Evolutionary conservation across 2,329 filamentous ascomycete species (phyloP), one percentile per base, ranked within the genome.

Genomic region (Talaromyces islandicus): DNA sequence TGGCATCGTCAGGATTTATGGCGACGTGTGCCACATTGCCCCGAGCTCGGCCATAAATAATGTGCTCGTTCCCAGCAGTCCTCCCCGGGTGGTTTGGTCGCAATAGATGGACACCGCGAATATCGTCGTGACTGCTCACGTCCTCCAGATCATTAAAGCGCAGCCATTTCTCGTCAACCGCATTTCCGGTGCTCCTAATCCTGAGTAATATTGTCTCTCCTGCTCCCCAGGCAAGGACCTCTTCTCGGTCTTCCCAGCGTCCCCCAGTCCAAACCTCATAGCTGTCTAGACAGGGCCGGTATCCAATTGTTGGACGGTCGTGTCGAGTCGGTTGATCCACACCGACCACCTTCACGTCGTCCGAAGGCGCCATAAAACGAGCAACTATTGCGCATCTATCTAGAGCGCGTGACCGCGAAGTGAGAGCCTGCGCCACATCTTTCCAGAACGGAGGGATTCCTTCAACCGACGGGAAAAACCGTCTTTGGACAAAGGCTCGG

Each of bases 221-320:
- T 12, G 85, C 85, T 57, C 84, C 84, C 79, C 83, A 86, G 2
- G 79, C 82, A 7, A 88, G 69, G 0, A 84, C 78, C 66, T 87
- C 84, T 65, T 77, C 79, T 64, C 81, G 75, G 54, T 81, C 74
- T 53, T 71, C 70, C 79, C 80, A 83, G 60, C 71, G 72, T 1
- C 71, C 70, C 2, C 75, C 76, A 48, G 73, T 76, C 73, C 77
- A 79, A n/a, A 75, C 71, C 64, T 85, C 83, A 64, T 84, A 84
- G 60, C 81, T 83, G 66, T 85, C 82, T 54, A 86, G 78, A 48
- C 78, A 77, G 19, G 85, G 85, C 25, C 80, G 80, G 64, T 85
- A 88, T 3, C 85, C 85, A 67, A 87, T 65, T 6, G 75, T 77
- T 14, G 74, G 75, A 46, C 82, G 59, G 77, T 86, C 74, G 78